Base-by-base conservation (phyloP, 2,329 filamentous ascomycete species). In the Colletotrichum magnum region DNA sequence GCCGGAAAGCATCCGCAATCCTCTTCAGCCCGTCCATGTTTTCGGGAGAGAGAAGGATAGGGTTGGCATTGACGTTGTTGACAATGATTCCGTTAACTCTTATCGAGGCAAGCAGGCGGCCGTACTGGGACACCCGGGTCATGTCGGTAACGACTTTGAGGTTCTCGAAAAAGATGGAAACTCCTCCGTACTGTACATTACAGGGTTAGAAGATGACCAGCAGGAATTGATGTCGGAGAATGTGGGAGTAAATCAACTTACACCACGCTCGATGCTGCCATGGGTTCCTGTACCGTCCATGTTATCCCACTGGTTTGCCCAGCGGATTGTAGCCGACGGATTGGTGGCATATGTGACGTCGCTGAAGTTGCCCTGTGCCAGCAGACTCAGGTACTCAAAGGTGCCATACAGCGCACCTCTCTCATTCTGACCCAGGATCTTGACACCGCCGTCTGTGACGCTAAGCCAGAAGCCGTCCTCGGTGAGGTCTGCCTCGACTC, bases 261-360 rank as follows among this genome's bases (percentile, higher is more conserved):
- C 62, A 18, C 91, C 91, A 61, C 91, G 83, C 76, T 93, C 91
- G 52, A 93, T 89, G 48, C 85, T 89, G 13, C 90, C 78, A 32
- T 72, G 71, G 16, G 67, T 72, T 36, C 67, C 67, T 13, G 62
- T 63, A 50, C 65, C 86, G 67, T 91, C 86, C 76, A 93, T 81
- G 72, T 93, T 93, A 75, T 93, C 90, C 91, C 91, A 93, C 72
- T 93, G 87, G 74, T 93, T 93, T 0, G 89, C 86, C 91, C 91
- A 93, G 71, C 91, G 85, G 50, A 93, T 86, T 0, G 87, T 87
- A 0, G 87, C 88, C 65, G 85, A 83, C 0, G 90, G 90, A 71
- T 87, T 91, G 9, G 84, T 85, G 2, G 84, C 79, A 54, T 84
- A 84, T 5, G 84, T 76, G 45, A 39, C 47, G 4, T 71, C 58